Percentiles rank a stretch among this genome's conserved stretches.
Evolutionary conservation across 192 early-diverging fungal species (phyloP).

Genomic region (Coemansia reversa): DNA sequence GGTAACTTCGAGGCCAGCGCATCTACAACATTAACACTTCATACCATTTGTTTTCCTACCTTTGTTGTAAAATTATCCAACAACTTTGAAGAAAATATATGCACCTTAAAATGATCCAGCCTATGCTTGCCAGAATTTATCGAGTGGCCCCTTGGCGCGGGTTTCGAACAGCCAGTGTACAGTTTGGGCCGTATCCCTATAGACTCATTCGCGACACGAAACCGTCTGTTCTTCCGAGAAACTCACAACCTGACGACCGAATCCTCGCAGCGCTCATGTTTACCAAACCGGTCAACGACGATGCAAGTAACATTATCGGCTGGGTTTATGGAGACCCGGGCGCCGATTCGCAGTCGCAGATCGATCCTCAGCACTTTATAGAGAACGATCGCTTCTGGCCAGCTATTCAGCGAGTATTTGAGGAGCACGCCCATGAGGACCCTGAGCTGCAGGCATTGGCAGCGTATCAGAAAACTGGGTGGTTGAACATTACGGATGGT

Average conservation of each 20-base stretch:
- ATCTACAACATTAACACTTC: too few species aligned
- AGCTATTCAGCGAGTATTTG: constrained; percentile 25
- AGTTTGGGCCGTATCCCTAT: constrained; percentile 29
- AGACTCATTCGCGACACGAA: constrained; percentile 12
- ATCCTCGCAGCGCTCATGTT: constrained; percentile 16
- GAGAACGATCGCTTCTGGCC: constrained; percentile 47
- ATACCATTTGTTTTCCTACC: too few species aligned
- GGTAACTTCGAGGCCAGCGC: too few species aligned
- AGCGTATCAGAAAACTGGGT: constrained; percentile 47
- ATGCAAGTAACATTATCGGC: constrained; percentile 26
- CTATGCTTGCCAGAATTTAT: background rate
- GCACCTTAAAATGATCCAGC: background rate
- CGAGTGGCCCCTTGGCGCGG: constrained; percentile 8
- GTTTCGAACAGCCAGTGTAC: constrained; percentile 7
- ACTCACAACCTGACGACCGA: background rate
- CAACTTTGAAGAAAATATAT: too few species aligned
- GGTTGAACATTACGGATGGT: constrained; percentile 49
- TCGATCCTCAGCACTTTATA: constrained; percentile 35
- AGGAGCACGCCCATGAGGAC: constrained; percentile 46
- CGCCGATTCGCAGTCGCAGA: constrained; percentile 14
- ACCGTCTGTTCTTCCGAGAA: background rate
- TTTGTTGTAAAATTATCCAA: too few species aligned
- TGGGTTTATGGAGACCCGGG: constrained; percentile 25
- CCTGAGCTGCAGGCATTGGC: constrained; percentile 52
- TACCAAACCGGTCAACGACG: background rate